A percentile compares a stretch with the other conserved stretches of the same genome.
Evolutionary conservation across 2,329 filamentous ascomycete genomes (phyloP).

Genomic region (Colletotrichum lini): DNA sequence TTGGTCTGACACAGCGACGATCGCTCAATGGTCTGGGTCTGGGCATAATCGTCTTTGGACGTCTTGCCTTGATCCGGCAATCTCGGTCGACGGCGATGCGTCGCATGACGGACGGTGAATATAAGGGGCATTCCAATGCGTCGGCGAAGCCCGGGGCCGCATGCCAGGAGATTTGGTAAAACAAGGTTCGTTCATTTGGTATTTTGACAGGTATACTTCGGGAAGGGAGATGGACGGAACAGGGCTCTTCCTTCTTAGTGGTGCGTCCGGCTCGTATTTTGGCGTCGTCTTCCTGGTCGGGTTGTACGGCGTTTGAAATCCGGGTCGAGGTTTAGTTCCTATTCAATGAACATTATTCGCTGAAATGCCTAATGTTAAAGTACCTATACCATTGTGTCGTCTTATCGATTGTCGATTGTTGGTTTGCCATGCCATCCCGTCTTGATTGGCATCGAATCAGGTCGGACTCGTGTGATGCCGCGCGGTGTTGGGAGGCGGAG

Average conservation of each 20-base stretch:
- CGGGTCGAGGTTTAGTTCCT: constrained; percentile 4
- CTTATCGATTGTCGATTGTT: too few species aligned
- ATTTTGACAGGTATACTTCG: neutral
- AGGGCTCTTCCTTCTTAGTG: constrained; percentile 19
- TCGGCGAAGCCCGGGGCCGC: constrained; percentile 12
- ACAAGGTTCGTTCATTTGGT: constrained; percentile 5
- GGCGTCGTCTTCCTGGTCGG: constrained; percentile 4
- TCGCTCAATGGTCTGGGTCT: neutral
- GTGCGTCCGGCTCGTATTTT: constrained; percentile 13
- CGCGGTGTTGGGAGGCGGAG: neutral
- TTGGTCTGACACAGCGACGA: constrained; percentile 19
- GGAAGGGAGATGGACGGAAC: neutral
- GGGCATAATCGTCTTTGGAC: neutral
- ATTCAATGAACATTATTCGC: constrained; percentile 7
- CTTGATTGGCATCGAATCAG: neutral
- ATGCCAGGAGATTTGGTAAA: neutral
- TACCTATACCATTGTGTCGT: neutral
- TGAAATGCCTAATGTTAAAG: constrained; percentile 10
- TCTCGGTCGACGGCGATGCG: neutral
- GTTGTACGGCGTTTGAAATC: neutral
- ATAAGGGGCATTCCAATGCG: too few species aligned
- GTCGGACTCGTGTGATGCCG: neutral
- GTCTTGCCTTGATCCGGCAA: neutral
- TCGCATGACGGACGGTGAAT: neutral
- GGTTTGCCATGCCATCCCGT: neutral